Evolutionary conservation across 768 basidiomycete species (phyloP).

Genomic region (Asterophora parasitica): DNA sequence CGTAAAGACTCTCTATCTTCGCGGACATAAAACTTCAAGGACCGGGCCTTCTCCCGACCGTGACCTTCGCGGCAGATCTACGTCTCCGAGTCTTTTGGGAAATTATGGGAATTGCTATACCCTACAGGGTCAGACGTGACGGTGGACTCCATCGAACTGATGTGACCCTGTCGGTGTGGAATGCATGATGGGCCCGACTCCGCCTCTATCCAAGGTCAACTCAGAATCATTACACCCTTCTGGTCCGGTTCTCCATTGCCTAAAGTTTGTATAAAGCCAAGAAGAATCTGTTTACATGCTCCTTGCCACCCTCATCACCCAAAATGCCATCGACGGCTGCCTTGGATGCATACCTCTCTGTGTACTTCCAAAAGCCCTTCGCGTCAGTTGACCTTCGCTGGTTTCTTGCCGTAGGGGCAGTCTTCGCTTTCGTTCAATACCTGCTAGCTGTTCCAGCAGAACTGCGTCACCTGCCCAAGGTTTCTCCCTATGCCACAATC

Average conservation of each 20-base stretch:
- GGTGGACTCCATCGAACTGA: too few relatives aligned
- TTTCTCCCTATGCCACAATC: conserved; percentile 26
- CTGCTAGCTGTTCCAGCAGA: conserved; percentile 23
- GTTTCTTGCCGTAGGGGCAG: not conserved
- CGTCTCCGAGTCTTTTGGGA: too few relatives aligned
- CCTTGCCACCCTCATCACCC: not conserved
- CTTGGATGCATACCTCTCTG: conserved; percentile 5
- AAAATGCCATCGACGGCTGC: conserved; percentile 6
- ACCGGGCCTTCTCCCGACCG: too few relatives aligned
- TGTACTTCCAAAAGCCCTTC: conserved; percentile 1
- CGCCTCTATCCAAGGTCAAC: too few relatives aligned
- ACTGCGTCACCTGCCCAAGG: conserved; percentile 31
- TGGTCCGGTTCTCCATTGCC: not conserved
- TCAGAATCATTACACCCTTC: too few relatives aligned
- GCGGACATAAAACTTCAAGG: too few relatives aligned
- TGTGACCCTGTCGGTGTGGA: too few relatives aligned
- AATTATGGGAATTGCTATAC: too few relatives aligned
- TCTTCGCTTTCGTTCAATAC: conserved; percentile 10
- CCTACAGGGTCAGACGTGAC: too few relatives aligned
- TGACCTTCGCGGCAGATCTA: too few relatives aligned
- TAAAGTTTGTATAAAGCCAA: not conserved
- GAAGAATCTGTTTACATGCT: not conserved
- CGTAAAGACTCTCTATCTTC: too few relatives aligned
- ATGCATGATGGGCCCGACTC: too few relatives aligned
- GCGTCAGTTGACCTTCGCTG: conserved; percentile 4